Base-by-base conservation (phyloP, 148 eudicot genomes). In the Camellia granthamiana region DNA sequence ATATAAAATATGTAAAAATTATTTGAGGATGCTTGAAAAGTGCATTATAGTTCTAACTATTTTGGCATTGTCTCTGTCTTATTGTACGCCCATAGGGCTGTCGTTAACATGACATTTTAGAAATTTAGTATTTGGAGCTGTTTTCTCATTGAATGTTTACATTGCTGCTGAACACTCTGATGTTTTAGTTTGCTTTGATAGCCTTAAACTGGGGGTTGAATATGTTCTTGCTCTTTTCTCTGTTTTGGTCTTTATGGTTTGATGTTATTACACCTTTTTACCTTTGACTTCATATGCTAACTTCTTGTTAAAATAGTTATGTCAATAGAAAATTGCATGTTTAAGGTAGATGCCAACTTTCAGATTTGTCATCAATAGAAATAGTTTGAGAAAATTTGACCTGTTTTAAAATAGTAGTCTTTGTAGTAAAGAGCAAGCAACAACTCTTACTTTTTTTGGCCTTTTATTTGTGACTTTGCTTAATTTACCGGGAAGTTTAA, bases 111-210 rank as follows among this genome's bases (percentile, higher is more conserved):
- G 38, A 46, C 18, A 6, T 43, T 47, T 42, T 44, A 70, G 30
- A 47, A 7, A 14, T 18, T 65, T 51, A n/a, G 30, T 47, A 66
- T 74, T 30, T 30, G 38, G 51, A 44, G 3, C 75, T 51, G 59
- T 49, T 41, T 42, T 61, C 23, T 1, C 65, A 61, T 5, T 18
- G 65, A 61, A 56, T 14, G 13, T 14, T 56, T 3, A 11, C 12
- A 9, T 16, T 0, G 10, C 49, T 56, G 60, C 16, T 56, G 15
- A 13, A 56, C 3, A 21, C 14, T 75, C 55, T 2, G 23, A 63
- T 63, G 38, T 63, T 58, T 30, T 49, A 13, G 44, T 69, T 66
- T 66, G 62, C 51, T 78, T 52, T 73, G 12, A 41, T 74, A 54
- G 46, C 62, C 60, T 54, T 30, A 55, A 54, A 74, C 16, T 56